phyloP scores from a whole-genome alignment of 345 rosid genomes.

The Lepidium africanum region DNA sequence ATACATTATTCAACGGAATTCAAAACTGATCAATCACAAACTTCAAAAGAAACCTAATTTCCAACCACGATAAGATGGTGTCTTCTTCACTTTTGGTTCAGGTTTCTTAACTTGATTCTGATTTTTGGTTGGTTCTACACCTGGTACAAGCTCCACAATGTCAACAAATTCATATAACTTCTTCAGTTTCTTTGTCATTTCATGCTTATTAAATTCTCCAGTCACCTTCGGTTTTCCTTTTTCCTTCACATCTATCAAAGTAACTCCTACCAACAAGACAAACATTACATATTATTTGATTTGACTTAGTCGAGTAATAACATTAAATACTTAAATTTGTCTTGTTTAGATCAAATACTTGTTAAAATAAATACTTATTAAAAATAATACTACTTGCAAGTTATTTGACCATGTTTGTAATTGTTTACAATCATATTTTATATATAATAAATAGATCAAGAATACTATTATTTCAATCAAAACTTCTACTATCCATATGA shows the following conservation, averaged over 20 bases:
- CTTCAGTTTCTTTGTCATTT: not conserved
- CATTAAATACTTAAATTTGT: no score
- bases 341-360: no score
- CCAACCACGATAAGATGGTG: not conserved
- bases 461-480: no score
- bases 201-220: not conserved
- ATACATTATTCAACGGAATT: not conserved
- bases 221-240: slow-evolving; percentile 5
- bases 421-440: no score
- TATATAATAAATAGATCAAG: no score
- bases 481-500: no score
- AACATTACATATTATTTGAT: not conserved
- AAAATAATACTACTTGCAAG: no score
- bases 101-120: not conserved
- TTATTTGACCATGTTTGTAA: no score
- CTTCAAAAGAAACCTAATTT: not conserved
- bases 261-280: not conserved
- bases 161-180: not conserved
- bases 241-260: slow-evolving; percentile 1
- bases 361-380: no score
- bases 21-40: not conserved
- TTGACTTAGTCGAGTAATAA: no score
- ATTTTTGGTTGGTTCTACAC: not conserved
- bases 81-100: not conserved
- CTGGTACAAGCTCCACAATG: not conserved